Conservation (phyloP, 2,329 filamentous ascomycete species). For the Hawksworthiomyces lignivorus region DNA sequence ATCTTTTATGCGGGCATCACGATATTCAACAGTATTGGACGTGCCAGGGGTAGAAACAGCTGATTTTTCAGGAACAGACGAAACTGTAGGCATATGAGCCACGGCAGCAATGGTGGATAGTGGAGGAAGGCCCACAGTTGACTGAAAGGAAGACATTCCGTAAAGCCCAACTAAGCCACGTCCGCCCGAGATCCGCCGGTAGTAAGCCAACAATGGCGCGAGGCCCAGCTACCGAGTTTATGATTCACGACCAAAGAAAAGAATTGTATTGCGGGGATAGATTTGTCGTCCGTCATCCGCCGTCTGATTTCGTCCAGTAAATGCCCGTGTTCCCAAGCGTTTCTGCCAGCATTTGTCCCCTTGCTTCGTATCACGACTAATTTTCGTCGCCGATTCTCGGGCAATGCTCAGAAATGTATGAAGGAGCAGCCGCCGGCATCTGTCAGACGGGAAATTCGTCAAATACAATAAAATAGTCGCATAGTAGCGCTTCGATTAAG, state of each 20-base stretch:
- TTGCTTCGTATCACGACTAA: too few species aligned
- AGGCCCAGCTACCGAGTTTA: too few species aligned
- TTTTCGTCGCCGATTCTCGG: too few species aligned
- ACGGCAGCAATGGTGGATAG: constrained; percentile 12
- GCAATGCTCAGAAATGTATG: too few species aligned
- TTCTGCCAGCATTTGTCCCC: too few species aligned
- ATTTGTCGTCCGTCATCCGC: too few species aligned
- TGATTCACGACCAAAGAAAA: too few species aligned
- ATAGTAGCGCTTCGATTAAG: constrained; percentile 14
- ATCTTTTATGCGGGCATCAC: constrained; percentile 45
- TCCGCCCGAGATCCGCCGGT: too few species aligned
- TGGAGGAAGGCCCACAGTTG: constrained; percentile 12
- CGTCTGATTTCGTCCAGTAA: too few species aligned
- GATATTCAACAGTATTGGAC: constrained; percentile 9
- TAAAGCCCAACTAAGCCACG: neutral
- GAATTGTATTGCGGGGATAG: too few species aligned
- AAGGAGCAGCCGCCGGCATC: constrained; percentile 11
- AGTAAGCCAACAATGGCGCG: too few species aligned
- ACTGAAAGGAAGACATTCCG: constrained; percentile 12
- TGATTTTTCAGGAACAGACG: constrained; percentile 10
- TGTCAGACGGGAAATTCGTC: constrained; percentile 13
- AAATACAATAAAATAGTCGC: constrained; percentile 7
- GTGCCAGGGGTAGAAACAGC: constrained; percentile 12
- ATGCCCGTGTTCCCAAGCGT: too few species aligned
- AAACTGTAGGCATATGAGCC: neutral